phyloP scores from a whole-genome alignment of 306 rosid species.

The Cucurbita maxima region DNA sequence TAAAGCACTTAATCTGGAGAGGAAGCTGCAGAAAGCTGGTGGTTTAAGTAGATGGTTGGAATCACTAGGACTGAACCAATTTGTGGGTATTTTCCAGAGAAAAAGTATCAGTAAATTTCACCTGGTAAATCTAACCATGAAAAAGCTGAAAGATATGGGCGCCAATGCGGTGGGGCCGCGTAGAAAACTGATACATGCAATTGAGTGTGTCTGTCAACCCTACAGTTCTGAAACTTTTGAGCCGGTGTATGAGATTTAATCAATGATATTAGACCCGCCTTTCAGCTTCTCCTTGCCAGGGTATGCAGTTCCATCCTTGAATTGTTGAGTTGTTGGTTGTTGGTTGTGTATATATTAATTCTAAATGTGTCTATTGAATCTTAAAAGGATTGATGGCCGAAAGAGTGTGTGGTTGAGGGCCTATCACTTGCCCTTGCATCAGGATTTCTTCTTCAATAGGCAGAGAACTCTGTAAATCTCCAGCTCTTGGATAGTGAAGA shows the following conservation, averaged over 20 bases:
- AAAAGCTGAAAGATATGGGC: constrained; percentile 91
- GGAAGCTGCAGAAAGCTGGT: constrained; percentile 75
- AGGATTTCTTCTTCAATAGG: neutral
- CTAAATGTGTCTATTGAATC: neutral
- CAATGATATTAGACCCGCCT: neutral
- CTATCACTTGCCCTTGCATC: neutral
- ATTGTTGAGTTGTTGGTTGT: neutral
- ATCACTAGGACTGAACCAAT: constrained; percentile 67
- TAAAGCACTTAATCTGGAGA: constrained; percentile 64
- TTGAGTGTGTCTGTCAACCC: constrained; percentile 83
- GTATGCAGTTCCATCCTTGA: neutral
- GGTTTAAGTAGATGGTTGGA: constrained; percentile 72
- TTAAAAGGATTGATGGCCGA: neutral
- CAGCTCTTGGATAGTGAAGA: neutral
- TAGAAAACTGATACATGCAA: constrained; percentile 84
- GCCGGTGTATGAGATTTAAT: constrained; percentile 1
- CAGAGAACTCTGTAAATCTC: neutral
- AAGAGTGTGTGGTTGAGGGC: neutral
- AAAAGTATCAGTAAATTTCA: constrained; percentile 52
- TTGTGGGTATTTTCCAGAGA: constrained; percentile 57
- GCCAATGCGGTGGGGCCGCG: constrained; percentile 94
- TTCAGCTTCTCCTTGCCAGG: neutral
- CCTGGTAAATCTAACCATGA: constrained; percentile 71
- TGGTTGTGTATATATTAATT: neutral
- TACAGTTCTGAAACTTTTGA: constrained; percentile 35